These are phyloP conservation scores for Bacidia gigantensis DNA, from an alignment of 495 filamentous ascomycete genomes.

Conservation along the genomic window DNA sequence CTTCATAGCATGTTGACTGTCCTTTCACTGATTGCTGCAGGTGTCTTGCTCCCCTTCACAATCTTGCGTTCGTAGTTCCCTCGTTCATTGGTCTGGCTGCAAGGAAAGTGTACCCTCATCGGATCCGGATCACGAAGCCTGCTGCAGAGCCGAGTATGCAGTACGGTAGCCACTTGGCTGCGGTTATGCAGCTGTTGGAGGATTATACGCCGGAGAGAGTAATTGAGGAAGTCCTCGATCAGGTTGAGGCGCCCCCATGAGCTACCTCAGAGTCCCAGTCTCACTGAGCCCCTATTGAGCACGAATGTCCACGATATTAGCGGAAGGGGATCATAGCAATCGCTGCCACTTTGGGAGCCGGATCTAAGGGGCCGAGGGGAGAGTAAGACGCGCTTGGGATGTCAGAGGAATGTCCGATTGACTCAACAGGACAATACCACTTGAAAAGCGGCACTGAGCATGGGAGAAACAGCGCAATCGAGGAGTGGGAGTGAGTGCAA, in stretches of 20 bases:
- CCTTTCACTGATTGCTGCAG: constrained; percentile 18
- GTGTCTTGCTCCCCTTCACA: constrained; percentile 72
- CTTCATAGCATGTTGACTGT: neutral
- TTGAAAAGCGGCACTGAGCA: no score
- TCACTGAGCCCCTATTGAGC: no score
- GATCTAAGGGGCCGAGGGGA: no score
- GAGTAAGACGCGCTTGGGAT: no score
- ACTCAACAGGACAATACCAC: no score
- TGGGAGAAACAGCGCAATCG: no score
- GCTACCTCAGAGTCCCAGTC: no score
- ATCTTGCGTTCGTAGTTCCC: constrained; percentile 67
- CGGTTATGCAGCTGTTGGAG: constrained; percentile 50
- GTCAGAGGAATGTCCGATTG: no score
- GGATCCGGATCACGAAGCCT: constrained; percentile 51
- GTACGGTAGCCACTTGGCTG: constrained; percentile 71
- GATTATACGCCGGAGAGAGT: constrained; percentile 62
- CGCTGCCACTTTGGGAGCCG: no score
- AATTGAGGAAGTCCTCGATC: constrained; percentile 65
- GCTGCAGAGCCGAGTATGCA: constrained; percentile 77
- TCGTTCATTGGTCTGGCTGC: constrained; percentile 70
- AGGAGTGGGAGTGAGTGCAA: no score
- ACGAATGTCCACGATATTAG: no score
- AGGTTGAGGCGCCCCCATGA: constrained; percentile 57
- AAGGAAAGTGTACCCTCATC: constrained; percentile 81
- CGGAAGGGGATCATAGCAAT: no score